phyloP scores from a whole-genome alignment of 2,329 filamentous ascomycete genomes.

The Pestalotiopsis fici region DNA sequence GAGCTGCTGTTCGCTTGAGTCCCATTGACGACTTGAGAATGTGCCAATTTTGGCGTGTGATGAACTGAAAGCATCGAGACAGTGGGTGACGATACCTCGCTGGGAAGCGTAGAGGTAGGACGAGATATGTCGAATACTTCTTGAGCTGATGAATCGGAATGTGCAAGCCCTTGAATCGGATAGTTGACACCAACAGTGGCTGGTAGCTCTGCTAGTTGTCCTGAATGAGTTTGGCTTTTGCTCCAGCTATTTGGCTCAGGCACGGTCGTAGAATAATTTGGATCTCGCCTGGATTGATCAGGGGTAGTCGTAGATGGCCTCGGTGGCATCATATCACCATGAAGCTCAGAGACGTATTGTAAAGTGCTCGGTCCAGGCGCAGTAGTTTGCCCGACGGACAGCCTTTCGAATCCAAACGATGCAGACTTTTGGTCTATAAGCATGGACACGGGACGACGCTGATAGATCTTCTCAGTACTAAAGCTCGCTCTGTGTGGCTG shows the following conservation, averaged over 20 bases:
- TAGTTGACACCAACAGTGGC: not conserved
- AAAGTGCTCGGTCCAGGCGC: not conserved
- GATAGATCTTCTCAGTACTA: not conserved
- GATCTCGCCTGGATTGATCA: not conserved
- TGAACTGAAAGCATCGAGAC: not conserved
- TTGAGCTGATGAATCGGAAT: not conserved
- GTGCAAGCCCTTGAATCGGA: not conserved
- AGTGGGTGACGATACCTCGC: not conserved
- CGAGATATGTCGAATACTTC: not conserved
- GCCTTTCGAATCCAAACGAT: not conserved
- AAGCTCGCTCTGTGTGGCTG: not conserved
- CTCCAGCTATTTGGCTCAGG: not conserved
- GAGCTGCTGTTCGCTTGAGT: no score
- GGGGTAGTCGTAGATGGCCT: not conserved
- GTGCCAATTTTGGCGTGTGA: not conserved
- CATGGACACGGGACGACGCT: not conserved
- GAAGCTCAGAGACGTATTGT: not conserved
- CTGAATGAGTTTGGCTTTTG: not conserved
- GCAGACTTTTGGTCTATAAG: not conserved
- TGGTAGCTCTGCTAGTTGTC: not conserved
- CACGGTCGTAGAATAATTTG: not conserved
- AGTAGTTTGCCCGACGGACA: not conserved
- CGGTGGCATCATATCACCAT: not conserved
- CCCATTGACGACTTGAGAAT: not conserved
- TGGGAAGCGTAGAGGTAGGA: not conserved